Base-by-base conservation (phyloP, 495 filamentous ascomycete genomes). In the Glutinoglossum americanum region DNA sequence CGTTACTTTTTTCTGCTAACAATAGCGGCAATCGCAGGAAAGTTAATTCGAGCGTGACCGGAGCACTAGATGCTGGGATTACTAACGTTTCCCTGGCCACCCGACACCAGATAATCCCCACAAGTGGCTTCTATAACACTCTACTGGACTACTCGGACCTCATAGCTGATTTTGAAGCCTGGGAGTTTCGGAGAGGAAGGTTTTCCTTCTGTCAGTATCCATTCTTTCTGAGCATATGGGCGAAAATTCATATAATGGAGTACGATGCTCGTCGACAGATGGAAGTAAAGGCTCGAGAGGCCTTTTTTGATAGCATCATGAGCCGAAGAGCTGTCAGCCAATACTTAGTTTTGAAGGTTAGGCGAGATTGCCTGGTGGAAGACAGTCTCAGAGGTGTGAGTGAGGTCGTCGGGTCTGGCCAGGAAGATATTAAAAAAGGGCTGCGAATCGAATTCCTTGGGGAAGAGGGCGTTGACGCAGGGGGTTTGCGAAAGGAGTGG, bases 161-260 rank as follows among this genome's bases (percentile, higher is more conserved):
- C 1, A 78, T 94, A 58, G 80, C 81, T 0, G 89, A 96, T 68
- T 96, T 92, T 64, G 86, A 94, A 63, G 74, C 75, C 19, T 96
- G 90, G 90, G 89, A 95, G 67, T 76, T 78, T 17, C 80, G 73
- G 62, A 73, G 77, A 51, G 76, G 78, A 0, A 84, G 78, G 60
- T 95, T 96, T 62, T 78, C 87, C 3, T 95, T 96, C 65, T 96
- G 89, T 64, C 87, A 94, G 64, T 95, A 90, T 64, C 89, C 89
- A 3, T 94, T 95, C 69, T 85, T 95, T 62, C 74, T 96, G 32
- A 94, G 87, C 55, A 90, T 96, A 62, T 88, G 87, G 70, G 83
- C 88, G 30, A 96, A 96, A 69, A 95, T 93, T 59, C 85, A 82
- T 62, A 93, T 95, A 59, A 71, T 95, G 64, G 89, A 94, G 66